Percentiles rank a stretch among this genome's conserved stretches.
Evolutionary conservation across 1,284 basidiomycete genomes (phyloP).

Genomic region (Trichosporon sp.): DNA sequence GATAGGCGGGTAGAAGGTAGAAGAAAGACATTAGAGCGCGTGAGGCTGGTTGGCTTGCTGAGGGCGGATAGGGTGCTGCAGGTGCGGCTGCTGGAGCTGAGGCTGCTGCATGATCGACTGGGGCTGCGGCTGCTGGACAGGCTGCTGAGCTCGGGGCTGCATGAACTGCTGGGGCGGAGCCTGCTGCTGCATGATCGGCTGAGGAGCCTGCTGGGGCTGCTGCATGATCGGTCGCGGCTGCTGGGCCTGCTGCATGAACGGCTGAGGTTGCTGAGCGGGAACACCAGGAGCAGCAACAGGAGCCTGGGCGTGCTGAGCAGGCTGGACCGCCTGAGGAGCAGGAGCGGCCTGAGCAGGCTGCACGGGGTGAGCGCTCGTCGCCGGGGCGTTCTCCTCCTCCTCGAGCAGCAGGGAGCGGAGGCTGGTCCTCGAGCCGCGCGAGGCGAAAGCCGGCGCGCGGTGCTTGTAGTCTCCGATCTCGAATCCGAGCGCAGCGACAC

Average conservation of each 20-base stretch:
- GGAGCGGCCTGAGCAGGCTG: background rate
- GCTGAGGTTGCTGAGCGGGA: background rate
- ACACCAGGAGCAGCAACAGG: too few species aligned
- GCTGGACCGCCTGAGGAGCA: background rate
- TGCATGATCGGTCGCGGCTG: background rate
- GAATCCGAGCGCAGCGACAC: slow-evolving; percentile 13
- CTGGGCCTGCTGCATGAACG: background rate
- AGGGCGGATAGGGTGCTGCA: background rate
- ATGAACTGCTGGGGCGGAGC: too few species aligned
- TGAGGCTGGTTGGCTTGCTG: background rate
- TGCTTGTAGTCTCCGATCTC: slow-evolving; percentile 8
- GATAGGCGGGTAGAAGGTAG: background rate
- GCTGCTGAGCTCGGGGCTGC: background rate
- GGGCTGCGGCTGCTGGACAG: background rate
- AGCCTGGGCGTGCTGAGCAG: background rate
- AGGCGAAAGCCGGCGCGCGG: background rate
- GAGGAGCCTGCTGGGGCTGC: background rate
- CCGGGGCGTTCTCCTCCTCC: background rate
- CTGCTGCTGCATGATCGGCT: too few species aligned
- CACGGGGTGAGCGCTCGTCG: background rate
- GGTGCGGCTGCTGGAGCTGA: background rate
- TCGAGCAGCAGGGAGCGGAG: background rate
- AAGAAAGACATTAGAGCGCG: background rate
- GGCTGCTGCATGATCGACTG: background rate
- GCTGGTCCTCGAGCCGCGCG: background rate